These are phyloP conservation scores for Poronia punctata DNA, from an alignment of 495 filamentous ascomycete genomes.

Conservation along the genomic window DNA sequence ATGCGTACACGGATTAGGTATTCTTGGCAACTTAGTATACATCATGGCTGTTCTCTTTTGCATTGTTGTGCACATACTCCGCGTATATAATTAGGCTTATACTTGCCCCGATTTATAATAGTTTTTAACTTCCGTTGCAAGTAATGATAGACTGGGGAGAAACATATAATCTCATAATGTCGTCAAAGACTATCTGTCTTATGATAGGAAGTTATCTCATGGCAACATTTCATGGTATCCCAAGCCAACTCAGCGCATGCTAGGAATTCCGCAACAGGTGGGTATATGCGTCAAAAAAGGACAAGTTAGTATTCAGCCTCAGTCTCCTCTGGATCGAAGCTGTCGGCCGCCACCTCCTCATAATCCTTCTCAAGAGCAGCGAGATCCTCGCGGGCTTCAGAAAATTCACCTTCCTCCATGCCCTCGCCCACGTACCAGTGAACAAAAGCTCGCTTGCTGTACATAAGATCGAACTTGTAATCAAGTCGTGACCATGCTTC, in stretches of 20 bases:
- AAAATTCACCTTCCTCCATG: slow-evolving; percentile 95
- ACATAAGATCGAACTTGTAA: slow-evolving; percentile 96
- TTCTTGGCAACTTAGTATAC: too few relatives aligned
- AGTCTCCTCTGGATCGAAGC: slow-evolving; percentile 52
- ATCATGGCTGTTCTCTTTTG: too few relatives aligned
- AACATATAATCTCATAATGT: too few relatives aligned
- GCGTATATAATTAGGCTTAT: too few relatives aligned
- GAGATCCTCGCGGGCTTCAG: slow-evolving; percentile 82
- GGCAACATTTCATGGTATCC: too few relatives aligned
- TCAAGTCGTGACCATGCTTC: slow-evolving; percentile 86
- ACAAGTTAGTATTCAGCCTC: slow-evolving; percentile 63
- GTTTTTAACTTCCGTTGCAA: too few relatives aligned
- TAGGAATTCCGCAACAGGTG: slow-evolving; percentile 8
- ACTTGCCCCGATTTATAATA: too few relatives aligned
- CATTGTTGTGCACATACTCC: too few relatives aligned
- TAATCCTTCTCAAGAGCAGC: slow-evolving; percentile 89
- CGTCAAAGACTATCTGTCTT: too few relatives aligned
- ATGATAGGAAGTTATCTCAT: too few relatives aligned
- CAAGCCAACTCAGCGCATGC: slow-evolving; percentile 5
- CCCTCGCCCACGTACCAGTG: slow-evolving; percentile 95
- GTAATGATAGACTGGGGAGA: too few relatives aligned
- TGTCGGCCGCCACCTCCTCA: slow-evolving; percentile 80
- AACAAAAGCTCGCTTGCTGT: slow-evolving; percentile 90
- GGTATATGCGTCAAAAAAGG: slow-evolving; percentile 25
- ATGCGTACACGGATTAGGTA: too few relatives aligned